Percentiles rank a stretch among this genome's conserved stretches.
phyloP scores from a whole-genome alignment of 73 alveolate genomes.

The Paramecium octaurelia region DNA sequence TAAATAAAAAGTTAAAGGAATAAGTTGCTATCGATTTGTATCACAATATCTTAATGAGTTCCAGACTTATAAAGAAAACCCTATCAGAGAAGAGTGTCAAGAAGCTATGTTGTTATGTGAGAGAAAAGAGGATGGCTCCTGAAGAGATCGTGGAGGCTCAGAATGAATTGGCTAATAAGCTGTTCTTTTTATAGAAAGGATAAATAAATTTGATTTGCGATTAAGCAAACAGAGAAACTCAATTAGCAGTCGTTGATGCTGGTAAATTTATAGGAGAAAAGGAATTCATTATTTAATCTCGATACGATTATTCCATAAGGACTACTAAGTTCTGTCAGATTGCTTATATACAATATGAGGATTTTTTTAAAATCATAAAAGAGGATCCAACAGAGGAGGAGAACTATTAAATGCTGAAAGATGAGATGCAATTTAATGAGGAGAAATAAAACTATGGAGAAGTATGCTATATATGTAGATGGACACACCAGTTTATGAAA shows the following conservation, averaged over 20 bases:
- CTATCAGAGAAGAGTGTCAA: neutral
- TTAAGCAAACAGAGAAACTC: neutral
- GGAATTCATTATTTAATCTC: neutral
- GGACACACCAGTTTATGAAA: neutral
- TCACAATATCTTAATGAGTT: neutral
- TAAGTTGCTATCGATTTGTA: neutral
- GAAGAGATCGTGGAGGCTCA: neutral
- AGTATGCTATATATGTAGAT: neutral
- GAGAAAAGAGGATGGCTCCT: neutral
- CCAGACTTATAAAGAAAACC: neutral
- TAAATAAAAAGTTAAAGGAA: neutral
- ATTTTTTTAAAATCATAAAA: neutral
- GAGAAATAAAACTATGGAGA: neutral
- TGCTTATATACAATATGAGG: neutral
- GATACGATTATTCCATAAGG: neutral
- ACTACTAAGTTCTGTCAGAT: neutral
- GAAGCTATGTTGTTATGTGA: neutral
- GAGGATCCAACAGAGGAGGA: neutral
- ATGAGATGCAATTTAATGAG: neutral
- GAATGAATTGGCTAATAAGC: neutral
- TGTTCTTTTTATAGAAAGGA: neutral
- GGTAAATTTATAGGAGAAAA: neutral
- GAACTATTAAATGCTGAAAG: neutral
- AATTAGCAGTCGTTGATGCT: neutral
- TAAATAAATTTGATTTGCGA: neutral